Evolutionary conservation across 768 basidiomycete species (phyloP).

Genomic region (Scleroderma citrinum): DNA sequence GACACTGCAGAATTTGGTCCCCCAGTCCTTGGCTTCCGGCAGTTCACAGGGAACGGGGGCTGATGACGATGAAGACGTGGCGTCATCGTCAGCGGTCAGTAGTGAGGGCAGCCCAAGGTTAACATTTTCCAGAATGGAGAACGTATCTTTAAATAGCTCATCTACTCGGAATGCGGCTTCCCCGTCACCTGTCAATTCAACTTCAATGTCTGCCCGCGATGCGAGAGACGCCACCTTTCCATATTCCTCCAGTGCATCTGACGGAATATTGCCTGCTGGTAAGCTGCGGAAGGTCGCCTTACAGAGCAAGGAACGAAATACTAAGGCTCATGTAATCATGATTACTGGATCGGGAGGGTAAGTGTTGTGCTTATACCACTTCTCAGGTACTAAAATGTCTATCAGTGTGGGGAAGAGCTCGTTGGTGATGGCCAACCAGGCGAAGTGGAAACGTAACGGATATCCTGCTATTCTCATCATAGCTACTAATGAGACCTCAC

Average conservation of each 20-base stretch:
- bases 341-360: slow-evolving; percentile 63
- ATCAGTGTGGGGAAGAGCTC: slow-evolving; percentile 69
- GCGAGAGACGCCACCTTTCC: background rate
- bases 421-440: slow-evolving; percentile 61
- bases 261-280: slow-evolving; percentile 32
- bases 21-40: background rate
- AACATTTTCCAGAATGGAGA: slow-evolving; percentile 1
- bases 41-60: slow-evolving; percentile 20
- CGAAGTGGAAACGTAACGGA: slow-evolving; percentile 58
- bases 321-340: slow-evolving; percentile 55
- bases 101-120: slow-evolving; percentile 3
- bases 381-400: background rate
- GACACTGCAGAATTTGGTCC: slow-evolving; percentile 33
- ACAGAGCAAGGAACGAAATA: slow-evolving; percentile 34
- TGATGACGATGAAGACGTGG: slow-evolving; percentile 31
- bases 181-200: background rate
- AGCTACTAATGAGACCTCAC: background rate
- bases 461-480: background rate
- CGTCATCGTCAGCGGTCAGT: slow-evolving; percentile 30
- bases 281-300: slow-evolving; percentile 41
- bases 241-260: slow-evolving; percentile 5
- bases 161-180: background rate
- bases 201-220: background rate
- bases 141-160: slow-evolving; percentile 1
- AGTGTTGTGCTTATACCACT: slow-evolving; percentile 9